Percentiles rank a stretch among this genome's conserved stretches.
Evolutionary conservation across 139 green algal genomes (phyloP).

Genomic region (Nannochloris sp.): DNA sequence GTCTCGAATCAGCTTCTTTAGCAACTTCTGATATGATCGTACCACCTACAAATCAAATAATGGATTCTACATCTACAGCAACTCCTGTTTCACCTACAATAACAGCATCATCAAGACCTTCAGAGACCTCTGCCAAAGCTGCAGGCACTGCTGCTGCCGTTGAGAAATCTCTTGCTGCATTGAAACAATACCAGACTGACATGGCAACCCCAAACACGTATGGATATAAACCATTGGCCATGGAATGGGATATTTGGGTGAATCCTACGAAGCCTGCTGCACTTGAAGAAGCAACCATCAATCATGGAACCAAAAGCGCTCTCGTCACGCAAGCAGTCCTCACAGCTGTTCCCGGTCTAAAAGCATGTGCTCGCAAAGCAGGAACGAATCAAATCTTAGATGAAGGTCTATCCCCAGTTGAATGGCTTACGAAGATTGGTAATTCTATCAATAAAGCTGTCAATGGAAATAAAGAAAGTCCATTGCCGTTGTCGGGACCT

Average conservation of each 20-base stretch:
- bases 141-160: background rate
- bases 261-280: background rate
- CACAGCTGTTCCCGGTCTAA: conserved; percentile 18
- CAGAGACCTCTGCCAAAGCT: background rate
- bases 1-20: background rate
- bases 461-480: background rate
- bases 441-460: conserved; percentile 27
- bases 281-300: conserved; percentile 24
- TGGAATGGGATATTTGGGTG: conserved; percentile 59
- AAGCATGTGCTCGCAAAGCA: conserved; percentile 9
- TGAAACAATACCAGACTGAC: background rate
- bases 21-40: no score
- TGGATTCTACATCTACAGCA: no score
- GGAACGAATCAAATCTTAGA: conserved; percentile 23
- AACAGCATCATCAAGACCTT: background rate
- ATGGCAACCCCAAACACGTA: conserved; percentile 26
- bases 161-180: background rate
- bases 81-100: background rate
- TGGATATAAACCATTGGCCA: conserved; percentile 34
- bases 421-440: conserved; percentile 38
- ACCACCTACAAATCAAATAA: background rate
- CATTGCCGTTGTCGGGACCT: conserved; percentile 16
- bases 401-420: conserved; percentile 21
- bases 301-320: conserved; percentile 28
- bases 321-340: conserved; percentile 46